Base-by-base conservation (phyloP, 257 asterid species). In the Ilex aquifolium region DNA sequence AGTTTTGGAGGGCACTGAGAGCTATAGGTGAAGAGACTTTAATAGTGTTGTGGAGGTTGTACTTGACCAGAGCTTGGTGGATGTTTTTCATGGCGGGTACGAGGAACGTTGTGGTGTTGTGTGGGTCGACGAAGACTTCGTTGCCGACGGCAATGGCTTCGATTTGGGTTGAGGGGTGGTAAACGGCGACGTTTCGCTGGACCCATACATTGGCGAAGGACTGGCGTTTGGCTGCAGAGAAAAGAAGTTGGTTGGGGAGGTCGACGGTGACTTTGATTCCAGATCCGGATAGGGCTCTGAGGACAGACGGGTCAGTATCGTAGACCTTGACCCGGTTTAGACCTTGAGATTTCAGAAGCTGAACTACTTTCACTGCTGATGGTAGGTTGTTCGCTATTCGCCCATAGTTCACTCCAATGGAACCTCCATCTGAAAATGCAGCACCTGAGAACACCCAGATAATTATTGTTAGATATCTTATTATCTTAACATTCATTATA, bases 141-240 rank as follows among this genome's bases (percentile, higher is more conserved):
- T 92, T 92, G 17, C 99, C 99, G 52, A 89, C 94, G 31, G 95
- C 97, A 60, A 92, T 76, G 74, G 95, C 74, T 66, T 92, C 97
- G 65, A 92, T 69, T 56, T 68, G 79, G 59, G 97, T 89, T 54
- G 77, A 42, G 8, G 97, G 99, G 59, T 81, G 74, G 66, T 85
- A 82, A 21, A 90, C 85, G 57, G 57, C 87, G 59, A 89, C 86
- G 48, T 87, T 92, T 1, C 61, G 70, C 39, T 57, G 63, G 2
- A 89, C 87, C 96, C 97, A 89, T 1, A 82, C 57, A 74, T 66
- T 51, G 36, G 96, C 95, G 57, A 83, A 92, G 30, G 96, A 82
- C 2, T 74, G 87, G 31, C 85, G 85, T 60, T 76, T 80, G 0
- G 95, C 95, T 32, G 94, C 85, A 55, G 72, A 61, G 77, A 44